Conservation (phyloP, 208 protist genomes). For the Trypanosoma conorhini region DNA sequence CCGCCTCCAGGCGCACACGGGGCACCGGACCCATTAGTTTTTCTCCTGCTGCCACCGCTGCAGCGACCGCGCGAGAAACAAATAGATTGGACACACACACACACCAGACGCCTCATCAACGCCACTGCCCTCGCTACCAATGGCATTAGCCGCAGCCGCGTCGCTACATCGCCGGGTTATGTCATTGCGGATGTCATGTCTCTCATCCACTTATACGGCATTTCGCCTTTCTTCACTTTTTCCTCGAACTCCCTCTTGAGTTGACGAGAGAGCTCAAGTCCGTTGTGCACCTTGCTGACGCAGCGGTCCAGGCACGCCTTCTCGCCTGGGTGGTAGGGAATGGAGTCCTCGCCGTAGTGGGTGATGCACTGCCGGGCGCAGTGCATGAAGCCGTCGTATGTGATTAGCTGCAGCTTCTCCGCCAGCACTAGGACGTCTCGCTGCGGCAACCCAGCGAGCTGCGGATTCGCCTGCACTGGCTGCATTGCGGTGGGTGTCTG, state of each 20-base stretch:
- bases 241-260: conserved; percentile 68
- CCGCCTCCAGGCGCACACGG: not conserved
- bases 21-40: not conserved
- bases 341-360: conserved; percentile 77
- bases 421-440: conserved; percentile 62
- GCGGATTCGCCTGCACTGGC: conserved; percentile 51
- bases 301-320: conserved; percentile 80
- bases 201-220: conserved; percentile 86
- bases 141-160: not conserved
- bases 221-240: conserved; percentile 55
- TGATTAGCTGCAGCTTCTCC: conserved; percentile 63
- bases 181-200: conserved; percentile 30
- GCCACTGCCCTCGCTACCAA: not conserved
- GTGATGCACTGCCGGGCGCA: conserved; percentile 65
- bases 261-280: conserved; percentile 56
- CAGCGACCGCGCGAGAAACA: not conserved
- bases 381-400: conserved; percentile 61
- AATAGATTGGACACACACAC: not conserved
- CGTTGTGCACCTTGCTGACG: conserved; percentile 62
- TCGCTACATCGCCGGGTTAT: not conserved
- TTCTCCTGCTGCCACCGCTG: not conserved
- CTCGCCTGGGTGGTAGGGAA: conserved; percentile 80
- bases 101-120: not conserved
- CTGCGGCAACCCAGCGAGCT: conserved; percentile 58
- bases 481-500: conserved; percentile 38